These are phyloP conservation scores for Suillus tomentosus DNA, from an alignment of 768 basidiomycete genomes.

Conservation along the genomic window DNA sequence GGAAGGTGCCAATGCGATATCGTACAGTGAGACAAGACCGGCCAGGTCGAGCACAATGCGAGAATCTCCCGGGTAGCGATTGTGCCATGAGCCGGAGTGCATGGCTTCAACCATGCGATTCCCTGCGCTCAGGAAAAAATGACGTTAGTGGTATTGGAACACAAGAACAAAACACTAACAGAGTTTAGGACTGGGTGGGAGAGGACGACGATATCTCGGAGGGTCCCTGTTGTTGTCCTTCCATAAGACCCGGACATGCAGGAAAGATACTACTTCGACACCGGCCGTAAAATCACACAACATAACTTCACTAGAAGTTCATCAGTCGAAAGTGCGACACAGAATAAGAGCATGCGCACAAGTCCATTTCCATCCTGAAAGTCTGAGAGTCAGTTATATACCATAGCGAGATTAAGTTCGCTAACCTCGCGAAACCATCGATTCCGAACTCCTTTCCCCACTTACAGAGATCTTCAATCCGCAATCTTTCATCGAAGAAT, in stretches of 20 bases:
- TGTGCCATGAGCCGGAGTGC: conserved; percentile 27
- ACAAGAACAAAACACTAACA: not conserved
- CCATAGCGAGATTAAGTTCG: not conserved
- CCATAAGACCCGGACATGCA: conserved; percentile 27
- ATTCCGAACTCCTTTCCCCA: conserved; percentile 35
- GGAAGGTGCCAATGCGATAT: conserved; percentile 23
- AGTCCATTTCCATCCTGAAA: conserved; percentile 33
- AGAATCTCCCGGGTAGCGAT: conserved; percentile 28
- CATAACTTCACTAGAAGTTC: conserved; percentile 44
- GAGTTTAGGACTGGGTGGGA: not conserved
- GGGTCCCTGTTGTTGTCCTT: not conserved
- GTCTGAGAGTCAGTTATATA: not conserved
- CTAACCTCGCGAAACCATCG: conserved; percentile 37
- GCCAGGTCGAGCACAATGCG: conserved; percentile 26
- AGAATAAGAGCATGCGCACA: conserved; percentile 27
- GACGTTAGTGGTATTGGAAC: not conserved
- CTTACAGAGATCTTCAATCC: conserved; percentile 32
- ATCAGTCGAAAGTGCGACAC: not conserved
- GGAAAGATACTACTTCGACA: conserved; percentile 42
- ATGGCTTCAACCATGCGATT: conserved; percentile 14
- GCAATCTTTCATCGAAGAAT: conserved; percentile 23
- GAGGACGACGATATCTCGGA: not conserved
- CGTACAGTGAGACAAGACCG: conserved; percentile 31
- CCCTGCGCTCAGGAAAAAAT: not conserved
- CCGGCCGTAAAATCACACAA: conserved; percentile 48